Conservation (phyloP, 495 filamentous ascomycete species). For the Talaromyces trachyspermus region DNA sequence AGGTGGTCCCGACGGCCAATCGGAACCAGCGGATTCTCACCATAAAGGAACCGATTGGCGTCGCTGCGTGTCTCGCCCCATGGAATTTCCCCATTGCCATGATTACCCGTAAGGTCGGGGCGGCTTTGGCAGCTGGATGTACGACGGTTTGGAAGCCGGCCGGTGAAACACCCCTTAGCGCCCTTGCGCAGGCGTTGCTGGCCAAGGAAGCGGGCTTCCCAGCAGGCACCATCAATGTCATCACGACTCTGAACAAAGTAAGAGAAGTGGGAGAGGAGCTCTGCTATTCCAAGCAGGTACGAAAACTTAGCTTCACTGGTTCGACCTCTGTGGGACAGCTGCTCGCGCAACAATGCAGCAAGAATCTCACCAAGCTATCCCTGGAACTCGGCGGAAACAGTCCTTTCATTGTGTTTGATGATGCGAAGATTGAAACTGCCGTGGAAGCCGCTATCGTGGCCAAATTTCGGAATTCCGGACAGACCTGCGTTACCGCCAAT, state of each 20-base stretch:
- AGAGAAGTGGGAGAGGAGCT: conserved; percentile 56
- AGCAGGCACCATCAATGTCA: conserved; percentile 47
- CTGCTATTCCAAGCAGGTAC: conserved; percentile 55
- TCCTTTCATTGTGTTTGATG: conserved; percentile 67
- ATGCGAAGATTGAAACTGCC: conserved; percentile 60
- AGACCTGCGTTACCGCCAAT: conserved; percentile 71
- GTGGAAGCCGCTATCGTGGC: conserved; percentile 50
- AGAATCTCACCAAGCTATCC: conserved; percentile 62
- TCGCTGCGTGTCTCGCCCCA: conserved; percentile 56
- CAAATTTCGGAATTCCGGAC: conserved; percentile 63
- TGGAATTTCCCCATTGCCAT: conserved; percentile 62
- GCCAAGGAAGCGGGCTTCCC: conserved; percentile 49
- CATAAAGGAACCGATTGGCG: conserved; percentile 63
- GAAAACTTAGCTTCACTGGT: conserved; percentile 71
- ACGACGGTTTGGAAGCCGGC: conserved; percentile 58
- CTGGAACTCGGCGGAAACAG: conserved; percentile 72
- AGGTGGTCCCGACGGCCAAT: conserved; percentile 44
- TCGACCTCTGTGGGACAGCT: conserved; percentile 58
- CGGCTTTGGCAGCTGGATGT: conserved; percentile 66
- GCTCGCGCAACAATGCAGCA: conserved; percentile 50
- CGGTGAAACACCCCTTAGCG: conserved; percentile 52
- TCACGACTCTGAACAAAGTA: conserved; percentile 55
- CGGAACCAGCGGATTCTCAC: conserved; percentile 60
- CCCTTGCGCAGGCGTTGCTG: conserved; percentile 45
- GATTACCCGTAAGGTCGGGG: conserved; percentile 61